Evolutionary conservation across 305 asterid species (phyloP), one percentile per base, ranked within the genome.

Genomic region (Caryopteris hybrid): DNA sequence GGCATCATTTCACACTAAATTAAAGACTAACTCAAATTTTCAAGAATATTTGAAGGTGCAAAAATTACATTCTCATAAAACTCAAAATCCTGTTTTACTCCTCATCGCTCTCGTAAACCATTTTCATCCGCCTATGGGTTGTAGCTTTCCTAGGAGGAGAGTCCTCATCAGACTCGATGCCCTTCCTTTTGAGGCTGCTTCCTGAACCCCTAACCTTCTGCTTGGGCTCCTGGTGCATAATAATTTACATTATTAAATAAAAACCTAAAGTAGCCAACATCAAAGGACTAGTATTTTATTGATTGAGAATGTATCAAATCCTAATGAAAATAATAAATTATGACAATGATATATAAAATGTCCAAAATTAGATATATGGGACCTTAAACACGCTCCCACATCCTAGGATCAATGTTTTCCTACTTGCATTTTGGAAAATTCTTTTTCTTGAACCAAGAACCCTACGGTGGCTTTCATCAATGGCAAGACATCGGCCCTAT

Each of bases 161-260:
- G 60, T 89, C 99, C 74, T 87, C 98, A 42, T 94, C 99, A 4
- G 97, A 94, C 70, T 94, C 98, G 2, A 94, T 87, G 65, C 73
- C 89, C 84, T 91, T 89, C 72, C 96, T 81, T 80, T 88, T 94
- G 64, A 68, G 64, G 70, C 88, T 68, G 60, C 95, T 79, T 73
- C 89, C 81, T 3, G 86, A 74, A 68, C 68, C 86, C 86, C 79
- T 89, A 16, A 14, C 68, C 88, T 83, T 87, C 59, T 80, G 95
- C 85, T 78, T 89, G 18, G 90, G 92, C 78, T 79, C 96, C 97
- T 94, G 70, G 7, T 31, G 36, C 1, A 31, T 3, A 31, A 31
- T 31, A 31, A 31, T 27, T 2, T 27, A 8, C 4, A 31, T 31
- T 3, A 31, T 4, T 10, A 62, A 16, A 29, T 7, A 10, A 47